Evolutionary conservation across 768 basidiomycete genomes (phyloP), one percentile per base, ranked within the genome.

Genomic region (Boletales sp.): DNA sequence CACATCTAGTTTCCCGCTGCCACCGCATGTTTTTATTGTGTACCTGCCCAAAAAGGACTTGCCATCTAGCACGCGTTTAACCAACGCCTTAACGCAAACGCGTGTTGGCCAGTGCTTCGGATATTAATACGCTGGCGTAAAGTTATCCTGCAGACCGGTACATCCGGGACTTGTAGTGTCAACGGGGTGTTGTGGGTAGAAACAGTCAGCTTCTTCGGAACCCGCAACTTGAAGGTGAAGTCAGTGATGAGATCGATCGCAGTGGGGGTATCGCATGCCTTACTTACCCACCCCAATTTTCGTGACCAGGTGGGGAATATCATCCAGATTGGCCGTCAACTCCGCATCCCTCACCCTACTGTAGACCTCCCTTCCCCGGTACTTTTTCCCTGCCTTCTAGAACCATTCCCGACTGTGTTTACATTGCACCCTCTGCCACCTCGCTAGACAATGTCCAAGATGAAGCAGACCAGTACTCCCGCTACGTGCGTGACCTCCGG

Each of bases 161-260:
- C 18, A 28, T 36, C 17, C 9, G 3, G 35, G 42, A 52, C 55
- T 57, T 46, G 52, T 41, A 51, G 13, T 43, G 47, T 46, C 46
- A 62, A 50, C 44, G 62, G 58, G 62, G 62, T 44, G 5, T 38
- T 50, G 48, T 40, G 49, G 44, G 48, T 21, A 41, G 49, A 38
- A 14, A 39, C 42, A 25, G 11, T 10, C 21, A 40, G 17, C 34
- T 38, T 21, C 44, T 28, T 21, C 39, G 30, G 48, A 11, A 38
- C 30, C 41, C 47, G 31, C 39, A 3, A 43, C 8, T 40, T 21
- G 46, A 50, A 5, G 48, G 21, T 21, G 21, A 21, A 4, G 21
- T 21, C 38, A 43, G 50, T 33, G 41, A 48, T 44, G 17, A 35
- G 49, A 57, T 54, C 41, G 51, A 55, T 53, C 50, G 33, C 54